Evolutionary conservation across 192 early-diverging fungal genomes (phyloP), one percentile per base, ranked within the genome.

Genomic region (Entomortierella beljakovae): DNA sequence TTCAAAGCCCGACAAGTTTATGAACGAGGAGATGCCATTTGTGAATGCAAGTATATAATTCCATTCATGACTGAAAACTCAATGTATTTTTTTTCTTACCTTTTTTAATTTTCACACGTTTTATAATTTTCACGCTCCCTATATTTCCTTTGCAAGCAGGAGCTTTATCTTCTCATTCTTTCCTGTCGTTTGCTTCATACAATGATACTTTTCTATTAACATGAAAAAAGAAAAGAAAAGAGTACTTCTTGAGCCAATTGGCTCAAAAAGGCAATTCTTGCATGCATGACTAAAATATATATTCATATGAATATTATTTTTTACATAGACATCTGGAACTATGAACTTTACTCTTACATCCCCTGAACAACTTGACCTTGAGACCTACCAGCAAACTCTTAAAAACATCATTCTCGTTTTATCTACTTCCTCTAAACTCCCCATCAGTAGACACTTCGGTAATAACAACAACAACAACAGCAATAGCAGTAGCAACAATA

Each of bases 301-400:
- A n/a, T n/a, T n/a, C n/a, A n/a, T n/a, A n/a, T n/a, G n/a, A n/a
- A n/a, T n/a, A n/a, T n/a, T n/a, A n/a, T n/a, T n/a, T n/a, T n/a
- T 23, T 49, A 42, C 16, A 58, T 62, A 76, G 72, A 68, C 72
- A 22, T 33, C 60, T 28, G 64, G 72, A 6, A 51, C 51, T 16
- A 76, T 76, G 72, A 68, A 48, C 53, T 76, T 76, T 48, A 57
- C 25, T 20, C 16, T 76, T 40, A 62, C 64, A 25, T 76, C 72
- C 40, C 65, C 72, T 23, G 59, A 61, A 20, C 59, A 68, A 6
- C 59, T 76, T 10, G 31, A 68, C 59, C 34, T 76, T 28, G 60
- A 53, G 9, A 25, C 58, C 0, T 76, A 76, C 40, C 72, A 76
- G 34, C 57, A 50, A 22, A 68, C 65, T 6, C 72, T 76, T 10